Evolutionary conservation across 1,284 basidiomycete species (phyloP).

Genomic region (Boletus mariae): DNA sequence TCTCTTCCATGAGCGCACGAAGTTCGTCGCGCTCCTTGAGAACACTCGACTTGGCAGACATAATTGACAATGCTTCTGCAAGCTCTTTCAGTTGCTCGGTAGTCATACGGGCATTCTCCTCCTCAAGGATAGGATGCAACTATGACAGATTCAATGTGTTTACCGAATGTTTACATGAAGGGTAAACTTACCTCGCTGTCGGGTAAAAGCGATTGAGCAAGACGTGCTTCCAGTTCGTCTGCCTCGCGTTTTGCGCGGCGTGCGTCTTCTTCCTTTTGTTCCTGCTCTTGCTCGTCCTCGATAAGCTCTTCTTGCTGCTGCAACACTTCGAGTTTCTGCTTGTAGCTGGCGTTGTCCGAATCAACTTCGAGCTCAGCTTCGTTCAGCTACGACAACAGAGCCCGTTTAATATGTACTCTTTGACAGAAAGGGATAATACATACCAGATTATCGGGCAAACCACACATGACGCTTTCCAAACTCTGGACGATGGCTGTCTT

Average conservation of each 20-base stretch:
- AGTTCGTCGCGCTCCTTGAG: slow-evolving; percentile 95
- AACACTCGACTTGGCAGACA: slow-evolving; percentile 95
- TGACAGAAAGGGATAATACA: slow-evolving; percentile 27
- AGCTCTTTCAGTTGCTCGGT: slow-evolving; percentile 95
- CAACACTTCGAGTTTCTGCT: slow-evolving; percentile 96
- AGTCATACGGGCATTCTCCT: slow-evolving; percentile 89
- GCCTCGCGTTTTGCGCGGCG: slow-evolving; percentile 81
- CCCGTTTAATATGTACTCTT: background rate
- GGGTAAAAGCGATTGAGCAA: slow-evolving; percentile 73
- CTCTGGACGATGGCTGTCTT: slow-evolving; percentile 73
- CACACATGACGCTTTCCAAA: slow-evolving; percentile 88
- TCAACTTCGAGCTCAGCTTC: slow-evolving; percentile 97
- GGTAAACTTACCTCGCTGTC: slow-evolving; percentile 62
- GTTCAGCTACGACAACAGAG: slow-evolving; percentile 59
- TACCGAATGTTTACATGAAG: background rate
- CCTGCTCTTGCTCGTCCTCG: slow-evolving; percentile 98
- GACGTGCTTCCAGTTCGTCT: slow-evolving; percentile 68
- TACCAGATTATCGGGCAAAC: slow-evolving; percentile 92
- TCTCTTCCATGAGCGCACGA: slow-evolving; percentile 87
- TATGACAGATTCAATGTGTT: slow-evolving; percentile 12
- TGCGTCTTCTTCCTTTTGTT: slow-evolving; percentile 91
- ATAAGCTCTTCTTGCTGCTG: slow-evolving; percentile 99
- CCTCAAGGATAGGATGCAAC: slow-evolving; percentile 48
- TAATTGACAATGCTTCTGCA: slow-evolving; percentile 85
- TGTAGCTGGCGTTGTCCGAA: slow-evolving; percentile 91